Conservation (phyloP, 176 grass and related monocot genomes). For the Oryza nivara region DNA sequence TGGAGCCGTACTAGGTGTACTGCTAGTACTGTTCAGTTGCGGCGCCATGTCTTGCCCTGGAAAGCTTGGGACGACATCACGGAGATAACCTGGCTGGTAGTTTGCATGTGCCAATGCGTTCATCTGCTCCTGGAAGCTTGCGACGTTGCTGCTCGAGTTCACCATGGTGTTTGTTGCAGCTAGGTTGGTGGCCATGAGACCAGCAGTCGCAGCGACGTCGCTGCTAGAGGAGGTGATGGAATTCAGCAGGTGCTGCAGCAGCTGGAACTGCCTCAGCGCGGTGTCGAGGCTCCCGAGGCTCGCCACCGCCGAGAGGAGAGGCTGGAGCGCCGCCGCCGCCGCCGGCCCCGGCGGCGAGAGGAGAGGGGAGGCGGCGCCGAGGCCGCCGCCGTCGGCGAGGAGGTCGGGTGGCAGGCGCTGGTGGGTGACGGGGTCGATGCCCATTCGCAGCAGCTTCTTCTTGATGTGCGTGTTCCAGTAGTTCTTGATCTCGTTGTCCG, state of each 20-base stretch:
- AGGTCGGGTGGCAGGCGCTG: slow-evolving; percentile 36
- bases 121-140: slow-evolving; percentile 39
- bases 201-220: not conserved
- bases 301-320: slow-evolving; percentile 31
- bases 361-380: not conserved
- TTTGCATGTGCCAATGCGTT: not conserved
- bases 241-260: slow-evolving; percentile 49
- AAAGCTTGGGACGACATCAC: not conserved
- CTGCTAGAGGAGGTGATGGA: slow-evolving; percentile 17
- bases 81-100: slow-evolving; percentile 13
- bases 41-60: not conserved
- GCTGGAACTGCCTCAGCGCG: slow-evolving; percentile 40
- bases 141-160: not conserved
- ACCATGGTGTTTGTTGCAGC: slow-evolving; percentile 8
- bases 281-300: slow-evolving; percentile 32
- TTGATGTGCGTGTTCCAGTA: slow-evolving; percentile 72
- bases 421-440: slow-evolving; percentile 76
- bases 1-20: not conserved
- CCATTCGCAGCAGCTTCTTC: slow-evolving; percentile 69
- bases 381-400: not conserved
- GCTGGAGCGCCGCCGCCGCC: not conserved
- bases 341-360: not conserved
- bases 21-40: not conserved
- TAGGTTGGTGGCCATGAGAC: not conserved
- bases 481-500: slow-evolving; percentile 84